Conservation (phyloP, 495 filamentous ascomycete species). For the Hyaloscypha finlandica region DNA sequence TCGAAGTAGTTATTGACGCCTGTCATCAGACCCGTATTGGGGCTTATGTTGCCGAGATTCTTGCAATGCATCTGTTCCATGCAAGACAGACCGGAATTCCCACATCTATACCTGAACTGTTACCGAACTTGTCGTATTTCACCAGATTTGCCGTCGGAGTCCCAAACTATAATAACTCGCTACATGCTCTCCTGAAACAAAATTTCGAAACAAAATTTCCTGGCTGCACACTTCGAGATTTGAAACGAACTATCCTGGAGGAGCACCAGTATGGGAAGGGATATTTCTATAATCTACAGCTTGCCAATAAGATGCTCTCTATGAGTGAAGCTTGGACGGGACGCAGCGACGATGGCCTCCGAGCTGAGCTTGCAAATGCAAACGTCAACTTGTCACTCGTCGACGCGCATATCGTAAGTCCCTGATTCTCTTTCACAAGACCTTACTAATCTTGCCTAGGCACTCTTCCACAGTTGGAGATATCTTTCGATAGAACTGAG, state of each 20-base stretch:
- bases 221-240: slow-evolving; percentile 66
- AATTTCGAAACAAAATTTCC: slow-evolving; percentile 81
- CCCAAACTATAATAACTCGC: slow-evolving; percentile 76
- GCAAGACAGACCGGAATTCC: slow-evolving; percentile 70
- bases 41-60: slow-evolving; percentile 79
- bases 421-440: neutral
- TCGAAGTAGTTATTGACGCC: slow-evolving; percentile 48
- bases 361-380: slow-evolving; percentile 75
- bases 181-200: slow-evolving; percentile 66
- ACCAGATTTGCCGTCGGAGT: slow-evolving; percentile 71
- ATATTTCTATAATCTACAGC: slow-evolving; percentile 79
- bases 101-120: slow-evolving; percentile 59
- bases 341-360: slow-evolving; percentile 66
- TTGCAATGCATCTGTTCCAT: slow-evolving; percentile 89
- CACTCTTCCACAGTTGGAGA: slow-evolving; percentile 86
- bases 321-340: slow-evolving; percentile 78
- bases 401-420: slow-evolving; percentile 84
- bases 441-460: slow-evolving; percentile 48
- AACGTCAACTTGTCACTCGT: slow-evolving; percentile 90
- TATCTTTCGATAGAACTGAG: slow-evolving; percentile 83
- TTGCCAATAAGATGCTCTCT: slow-evolving; percentile 72
- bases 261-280: slow-evolving; percentile 63
- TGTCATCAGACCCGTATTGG: slow-evolving; percentile 69
- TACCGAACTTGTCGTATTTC: slow-evolving; percentile 72
- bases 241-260: slow-evolving; percentile 72